Percentiles rank a stretch among this genome's conserved stretches.
Conservation (phyloP, 805 yeast genomes). For the Saturnispora serradocipensis region DNA sequence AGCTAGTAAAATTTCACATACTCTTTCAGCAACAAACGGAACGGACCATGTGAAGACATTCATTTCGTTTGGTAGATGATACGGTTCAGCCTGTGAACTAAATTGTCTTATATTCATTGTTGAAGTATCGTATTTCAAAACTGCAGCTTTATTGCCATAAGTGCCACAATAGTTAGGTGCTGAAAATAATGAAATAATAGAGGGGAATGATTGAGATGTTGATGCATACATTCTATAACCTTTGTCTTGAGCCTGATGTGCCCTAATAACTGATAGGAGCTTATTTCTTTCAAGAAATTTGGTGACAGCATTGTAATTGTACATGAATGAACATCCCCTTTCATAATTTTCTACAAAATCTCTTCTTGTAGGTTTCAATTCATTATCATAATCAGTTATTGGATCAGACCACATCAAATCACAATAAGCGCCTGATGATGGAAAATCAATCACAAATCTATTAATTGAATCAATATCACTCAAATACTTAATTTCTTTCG, state of each 20-base stretch:
- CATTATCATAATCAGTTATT: constrained; percentile 66
- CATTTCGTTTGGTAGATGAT: constrained; percentile 94
- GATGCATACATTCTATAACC: constrained; percentile 92
- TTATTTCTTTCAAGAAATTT: constrained; percentile 71
- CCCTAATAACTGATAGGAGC: constrained; percentile 77
- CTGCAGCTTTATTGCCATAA: constrained; percentile 92
- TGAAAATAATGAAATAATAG: constrained; percentile 81
- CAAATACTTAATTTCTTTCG: constrained; percentile 68
- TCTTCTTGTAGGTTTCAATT: constrained; percentile 23
- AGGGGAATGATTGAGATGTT: constrained; percentile 82
- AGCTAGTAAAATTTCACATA: constrained; percentile 85
- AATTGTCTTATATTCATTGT: constrained; percentile 95
- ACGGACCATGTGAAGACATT: constrained; percentile 96
- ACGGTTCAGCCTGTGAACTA: constrained; percentile 89
- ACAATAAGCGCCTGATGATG: constrained; percentile 88
- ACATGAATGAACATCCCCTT: constrained; percentile 90
- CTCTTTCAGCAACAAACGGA: constrained; percentile 95
- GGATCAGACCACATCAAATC: constrained; percentile 97
- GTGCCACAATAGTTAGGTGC: constrained; percentile 94
- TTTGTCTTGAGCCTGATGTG: constrained; percentile 97
- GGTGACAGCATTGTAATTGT: constrained; percentile 74
- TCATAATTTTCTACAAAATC: constrained; percentile 57
- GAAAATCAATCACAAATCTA: constrained; percentile 79
- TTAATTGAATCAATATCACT: constrained; percentile 62
- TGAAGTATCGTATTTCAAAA: constrained; percentile 80